Conservation (phyloP, 164 flowering plant species). For the Berberis vulgaris region DNA sequence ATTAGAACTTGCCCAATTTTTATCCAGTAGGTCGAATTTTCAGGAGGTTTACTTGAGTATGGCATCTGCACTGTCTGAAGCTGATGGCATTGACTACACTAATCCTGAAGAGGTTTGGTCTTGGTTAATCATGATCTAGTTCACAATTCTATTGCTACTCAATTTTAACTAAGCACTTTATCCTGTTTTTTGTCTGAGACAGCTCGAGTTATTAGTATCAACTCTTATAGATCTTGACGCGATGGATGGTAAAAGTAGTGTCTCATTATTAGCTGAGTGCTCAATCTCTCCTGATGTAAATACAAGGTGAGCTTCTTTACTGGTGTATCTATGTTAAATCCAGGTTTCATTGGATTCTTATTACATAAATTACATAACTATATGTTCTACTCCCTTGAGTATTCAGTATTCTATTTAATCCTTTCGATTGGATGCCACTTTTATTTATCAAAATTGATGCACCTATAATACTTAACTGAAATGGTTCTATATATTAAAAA, state of each 20-base stretch:
- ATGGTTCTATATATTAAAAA: no score
- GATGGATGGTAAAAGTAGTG: conserved; percentile 98
- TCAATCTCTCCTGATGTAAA: conserved; percentile 88
- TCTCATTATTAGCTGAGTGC: conserved; percentile 77
- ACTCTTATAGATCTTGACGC: conserved; percentile 98
- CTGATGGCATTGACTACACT: conserved; percentile 91
- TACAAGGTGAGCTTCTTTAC: conserved; percentile 50
- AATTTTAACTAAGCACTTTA: not conserved
- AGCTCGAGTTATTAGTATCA: conserved; percentile 82
- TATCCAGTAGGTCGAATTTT: not conserved
- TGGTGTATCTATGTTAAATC: no score
- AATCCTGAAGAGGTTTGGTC: conserved; percentile 84
- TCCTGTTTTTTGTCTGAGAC: conserved; percentile 23
- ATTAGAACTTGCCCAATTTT: not conserved
- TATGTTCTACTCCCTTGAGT: no score
- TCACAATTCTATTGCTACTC: not conserved
- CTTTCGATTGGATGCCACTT: no score
- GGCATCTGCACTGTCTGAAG: conserved; percentile 88
- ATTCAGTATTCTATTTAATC: no score
- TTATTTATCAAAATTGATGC: no score
- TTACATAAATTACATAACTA: no score
- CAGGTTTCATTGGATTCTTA: no score
- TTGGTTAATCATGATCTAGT: conserved; percentile 1
- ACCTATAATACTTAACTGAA: no score
- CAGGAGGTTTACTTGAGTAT: conserved; percentile 89